A percentile compares a stretch with the other conserved stretches of the same genome.
Conservation (phyloP, 1,284 basidiomycete species). For the Cutaneotrichosporon sp. region DNA sequence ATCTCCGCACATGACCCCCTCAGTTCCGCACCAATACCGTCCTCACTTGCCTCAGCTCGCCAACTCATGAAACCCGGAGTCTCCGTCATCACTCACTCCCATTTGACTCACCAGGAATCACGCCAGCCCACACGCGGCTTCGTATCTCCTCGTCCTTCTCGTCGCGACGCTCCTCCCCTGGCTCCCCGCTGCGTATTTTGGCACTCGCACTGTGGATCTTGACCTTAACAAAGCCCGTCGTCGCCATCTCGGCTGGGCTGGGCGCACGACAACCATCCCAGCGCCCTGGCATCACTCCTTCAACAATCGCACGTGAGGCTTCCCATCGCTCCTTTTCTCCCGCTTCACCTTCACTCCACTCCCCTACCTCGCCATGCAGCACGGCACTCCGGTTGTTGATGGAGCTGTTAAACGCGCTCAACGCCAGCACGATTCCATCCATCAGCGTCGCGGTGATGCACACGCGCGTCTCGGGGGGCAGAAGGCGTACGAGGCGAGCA, state of each 20-base stretch:
- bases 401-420: slow-evolving; percentile 34
- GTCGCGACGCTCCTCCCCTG: slow-evolving; percentile 34
- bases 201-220: slow-evolving; percentile 36
- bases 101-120: slow-evolving; percentile 25
- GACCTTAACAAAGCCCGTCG: slow-evolving; percentile 37
- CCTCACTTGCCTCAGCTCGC: too few species aligned
- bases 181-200: slow-evolving; percentile 27
- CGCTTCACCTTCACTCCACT: slow-evolving; percentile 20
- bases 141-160: slow-evolving; percentile 24
- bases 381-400: slow-evolving; percentile 43
- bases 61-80: too few species aligned
- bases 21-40: too few species aligned
- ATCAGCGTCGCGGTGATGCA: slow-evolving; percentile 39
- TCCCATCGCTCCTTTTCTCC: slow-evolving; percentile 7
- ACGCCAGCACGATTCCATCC: slow-evolving; percentile 39
- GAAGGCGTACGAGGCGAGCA: slow-evolving; percentile 33
- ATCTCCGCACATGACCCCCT: too few species aligned
- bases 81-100: too few species aligned
- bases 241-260: slow-evolving; percentile 29
- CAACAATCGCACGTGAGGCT: slow-evolving; percentile 23
- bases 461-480: slow-evolving; percentile 33
- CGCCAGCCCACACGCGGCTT: slow-evolving; percentile 31
- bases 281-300: slow-evolving; percentile 30
- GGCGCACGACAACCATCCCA: slow-evolving; percentile 33
- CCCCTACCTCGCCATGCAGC: slow-evolving; percentile 34